Evolutionary conservation across 1,284 basidiomycete genomes (phyloP), one percentile per base, ranked within the genome.

Genomic region (Pseudozyma tsukubaensis): DNA sequence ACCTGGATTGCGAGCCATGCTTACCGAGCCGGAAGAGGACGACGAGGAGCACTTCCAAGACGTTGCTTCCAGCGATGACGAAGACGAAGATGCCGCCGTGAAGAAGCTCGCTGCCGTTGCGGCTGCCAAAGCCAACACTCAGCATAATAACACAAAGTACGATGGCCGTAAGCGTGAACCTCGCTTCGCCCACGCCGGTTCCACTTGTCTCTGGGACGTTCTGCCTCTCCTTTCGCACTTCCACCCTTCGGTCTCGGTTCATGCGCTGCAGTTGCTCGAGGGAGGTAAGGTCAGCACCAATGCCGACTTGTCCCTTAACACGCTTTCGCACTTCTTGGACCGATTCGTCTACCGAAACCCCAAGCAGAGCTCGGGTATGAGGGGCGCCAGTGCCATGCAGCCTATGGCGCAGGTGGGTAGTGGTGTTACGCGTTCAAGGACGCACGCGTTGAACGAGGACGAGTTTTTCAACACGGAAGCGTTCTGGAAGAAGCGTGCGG

Each of bases 261-360:
- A 97, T 77, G 92, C 94, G 0, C 92, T 95, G 83, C 93, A 97
- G 84, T 89, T 99, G 6, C 87, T 98, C 49, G 83, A 87, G 1
- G 89, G 89, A 4, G 87, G 86, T 32, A 85, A 85, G 6, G 81
- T 97, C 36, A 93, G 92, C 0, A 91, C 92, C 18, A 91, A 89
- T 9, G 89, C 94, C 0, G 95, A 99, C 84, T 91, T 99, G 56
- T 91, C 92, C 11, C 90, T 94, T 62, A 94, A 97, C 87, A 96
- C 94, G 0, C 89, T 98, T 18, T 91, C 93, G 1, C 94, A 94
- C 78, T 96, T 97, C 88, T 88, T 96, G 36, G 94, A 96, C 81
- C 87, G 89, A 29, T 91, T 92, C 85, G 92, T 98, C 34, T 98
- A 94, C 88, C 93, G 94, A 83, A 98, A 98, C 84, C 92, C 95